phyloP scores from a whole-genome alignment of 2,329 filamentous ascomycete species.

The Hypoxylon sp. region DNA sequence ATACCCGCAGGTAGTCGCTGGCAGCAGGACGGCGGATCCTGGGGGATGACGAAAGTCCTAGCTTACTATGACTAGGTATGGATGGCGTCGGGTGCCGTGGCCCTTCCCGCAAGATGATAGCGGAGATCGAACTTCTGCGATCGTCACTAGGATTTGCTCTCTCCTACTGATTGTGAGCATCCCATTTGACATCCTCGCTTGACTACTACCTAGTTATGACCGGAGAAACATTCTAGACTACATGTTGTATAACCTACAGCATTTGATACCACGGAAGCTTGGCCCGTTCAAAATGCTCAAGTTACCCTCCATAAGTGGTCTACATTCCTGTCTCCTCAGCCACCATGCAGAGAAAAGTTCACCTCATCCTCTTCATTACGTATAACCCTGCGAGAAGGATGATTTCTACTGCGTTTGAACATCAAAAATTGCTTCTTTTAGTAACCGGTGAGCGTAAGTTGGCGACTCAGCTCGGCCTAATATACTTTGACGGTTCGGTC shows the following conservation, averaged over 20 bases:
- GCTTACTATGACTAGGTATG: conserved; percentile 2
- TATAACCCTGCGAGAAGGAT: conserved; percentile 22
- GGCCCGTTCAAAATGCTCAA: conserved; percentile 8
- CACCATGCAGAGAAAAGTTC: conserved; percentile 28
- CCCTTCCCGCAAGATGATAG: conserved; percentile 7
- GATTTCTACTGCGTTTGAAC: conserved; percentile 6
- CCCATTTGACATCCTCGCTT: conserved; percentile 14
- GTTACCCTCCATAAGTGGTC: conserved; percentile 1
- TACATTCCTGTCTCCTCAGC: conserved; percentile 31
- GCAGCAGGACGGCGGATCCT: not conserved
- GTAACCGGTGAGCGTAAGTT: conserved; percentile 30
- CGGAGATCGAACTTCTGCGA: conserved; percentile 13
- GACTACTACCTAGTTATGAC: conserved; percentile 3
- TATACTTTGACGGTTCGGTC: conserved; percentile 20
- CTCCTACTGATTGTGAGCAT: conserved; percentile 11
- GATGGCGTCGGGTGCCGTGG: not conserved
- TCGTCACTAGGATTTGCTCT: conserved; percentile 17
- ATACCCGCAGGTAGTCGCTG: not conserved
- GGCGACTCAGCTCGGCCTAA: conserved; percentile 38
- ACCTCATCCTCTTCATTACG: conserved; percentile 27
- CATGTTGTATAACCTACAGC: conserved; percentile 27
- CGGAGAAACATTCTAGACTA: conserved; percentile 17
- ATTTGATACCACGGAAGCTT: conserved; percentile 12
- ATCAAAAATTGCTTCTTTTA: conserved; percentile 34
- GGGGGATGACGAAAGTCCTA: conserved; percentile 10